Conservation (phyloP, 805 yeast species). For the Priceomyces fermenticarens region DNA sequence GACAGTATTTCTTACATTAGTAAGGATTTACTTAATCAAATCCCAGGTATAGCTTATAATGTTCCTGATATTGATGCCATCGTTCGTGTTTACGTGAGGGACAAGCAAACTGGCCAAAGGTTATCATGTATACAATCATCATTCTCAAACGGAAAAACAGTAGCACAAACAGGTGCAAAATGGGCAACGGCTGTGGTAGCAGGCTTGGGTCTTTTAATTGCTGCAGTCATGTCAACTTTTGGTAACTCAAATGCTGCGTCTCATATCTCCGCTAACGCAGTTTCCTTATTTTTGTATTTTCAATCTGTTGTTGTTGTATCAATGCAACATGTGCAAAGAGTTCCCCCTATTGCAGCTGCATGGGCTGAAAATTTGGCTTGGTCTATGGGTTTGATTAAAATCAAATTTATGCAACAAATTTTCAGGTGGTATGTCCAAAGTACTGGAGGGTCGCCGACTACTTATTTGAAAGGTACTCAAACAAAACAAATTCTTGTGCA, state of each 20-base stretch:
- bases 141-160: slow-evolving; percentile 76
- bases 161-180: slow-evolving; percentile 74
- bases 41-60: slow-evolving; percentile 82
- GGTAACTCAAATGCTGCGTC: slow-evolving; percentile 90
- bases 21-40: slow-evolving; percentile 44
- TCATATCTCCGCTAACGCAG: slow-evolving; percentile 82
- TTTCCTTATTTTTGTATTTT: slow-evolving; percentile 80
- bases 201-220: slow-evolving; percentile 78
- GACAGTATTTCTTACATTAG: slow-evolving; percentile 65
- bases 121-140: slow-evolving; percentile 76
- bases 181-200: slow-evolving; percentile 94
- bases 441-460: slow-evolving; percentile 84
- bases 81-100: slow-evolving; percentile 52
- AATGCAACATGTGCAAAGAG: slow-evolving; percentile 80
- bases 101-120: slow-evolving; percentile 37
- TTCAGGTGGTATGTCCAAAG: slow-evolving; percentile 83
- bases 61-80: slow-evolving; percentile 88
- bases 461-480: slow-evolving; percentile 53
- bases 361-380: slow-evolving; percentile 93
- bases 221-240: slow-evolving; percentile 78
- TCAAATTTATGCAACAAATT: slow-evolving; percentile 77
- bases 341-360: slow-evolving; percentile 89
- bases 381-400: slow-evolving; percentile 89
- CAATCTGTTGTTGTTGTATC: slow-evolving; percentile 82
- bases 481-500: slow-evolving; percentile 74